Evolutionary conservation across 2,329 filamentous ascomycete species (phyloP).

Genomic region (Clonostachys byssicola): DNA sequence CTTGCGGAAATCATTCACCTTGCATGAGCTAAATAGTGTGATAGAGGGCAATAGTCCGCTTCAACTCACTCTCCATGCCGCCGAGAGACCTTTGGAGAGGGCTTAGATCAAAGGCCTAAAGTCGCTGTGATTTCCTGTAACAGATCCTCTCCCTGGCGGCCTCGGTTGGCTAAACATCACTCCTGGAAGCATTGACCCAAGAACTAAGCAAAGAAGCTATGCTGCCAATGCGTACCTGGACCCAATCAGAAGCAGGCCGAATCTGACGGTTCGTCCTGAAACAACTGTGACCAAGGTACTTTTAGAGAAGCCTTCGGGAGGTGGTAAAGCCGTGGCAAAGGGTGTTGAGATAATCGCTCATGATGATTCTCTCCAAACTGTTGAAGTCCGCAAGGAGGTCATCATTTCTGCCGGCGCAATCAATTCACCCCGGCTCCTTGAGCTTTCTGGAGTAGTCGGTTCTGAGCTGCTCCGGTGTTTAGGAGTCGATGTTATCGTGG

Average conservation of each 20-base stretch:
- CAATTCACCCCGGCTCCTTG: conserved; percentile 35
- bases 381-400: conserved; percentile 29
- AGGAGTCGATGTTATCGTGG: conserved; percentile 20
- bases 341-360: conserved; percentile 9
- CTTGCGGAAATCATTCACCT: neutral
- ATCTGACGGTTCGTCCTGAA: conserved; percentile 15
- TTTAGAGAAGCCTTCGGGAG: conserved; percentile 7
- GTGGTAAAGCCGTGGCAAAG: conserved; percentile 6
- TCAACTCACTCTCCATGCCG: conserved; percentile 2
- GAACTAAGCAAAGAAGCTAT: conserved; percentile 14
- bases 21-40: no score
- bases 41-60: neutral
- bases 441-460: conserved; percentile 35
- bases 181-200: conserved; percentile 13
- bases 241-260: conserved; percentile 4
- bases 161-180: conserved; percentile 4
- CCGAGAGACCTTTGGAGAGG: conserved; percentile 6
- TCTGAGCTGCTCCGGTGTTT: conserved; percentile 21
- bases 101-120: conserved; percentile 10
- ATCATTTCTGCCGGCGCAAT: conserved; percentile 35
- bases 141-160: conserved; percentile 12
- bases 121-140: conserved; percentile 7
- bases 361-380: conserved; percentile 6
- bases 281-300: conserved; percentile 12
- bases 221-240: conserved; percentile 13